Evolutionary conservation across 352 stramenopile species (phyloP).

Genomic region (Phytopythium cucurbitacearum): DNA sequence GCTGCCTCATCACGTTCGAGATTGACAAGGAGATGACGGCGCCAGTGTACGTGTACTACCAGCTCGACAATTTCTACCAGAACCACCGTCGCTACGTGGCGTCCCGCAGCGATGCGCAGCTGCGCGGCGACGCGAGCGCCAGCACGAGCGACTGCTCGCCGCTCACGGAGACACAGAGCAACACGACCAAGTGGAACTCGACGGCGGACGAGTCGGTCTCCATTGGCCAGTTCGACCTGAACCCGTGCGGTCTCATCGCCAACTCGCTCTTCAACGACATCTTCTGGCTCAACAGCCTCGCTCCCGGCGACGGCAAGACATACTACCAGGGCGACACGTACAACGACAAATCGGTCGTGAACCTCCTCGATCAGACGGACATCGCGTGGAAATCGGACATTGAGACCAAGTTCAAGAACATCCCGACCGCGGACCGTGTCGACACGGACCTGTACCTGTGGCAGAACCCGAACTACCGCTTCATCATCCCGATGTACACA

Average conservation of each 20-base stretch:
- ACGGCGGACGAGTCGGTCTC: slow-evolving; percentile 31
- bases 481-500: slow-evolving; percentile 68
- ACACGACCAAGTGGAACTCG: slow-evolving; percentile 72
- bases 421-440: slow-evolving; percentile 35
- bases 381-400: slow-evolving; percentile 98
- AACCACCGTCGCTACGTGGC: slow-evolving; percentile 96
- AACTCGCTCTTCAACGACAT: slow-evolving; percentile 99
- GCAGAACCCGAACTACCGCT: slow-evolving; percentile 81
- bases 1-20: slow-evolving; percentile 83
- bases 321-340: slow-evolving; percentile 74
- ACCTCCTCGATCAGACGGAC: slow-evolving; percentile 90
- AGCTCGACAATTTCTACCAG: slow-evolving; percentile 99
- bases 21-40: slow-evolving; percentile 93
- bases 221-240: slow-evolving; percentile 68
- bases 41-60: slow-evolving; percentile 98
- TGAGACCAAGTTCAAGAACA: slow-evolving; percentile 96
- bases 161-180: slow-evolving; percentile 36
- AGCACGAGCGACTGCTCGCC: slow-evolving; percentile 82
- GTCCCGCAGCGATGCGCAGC: slow-evolving; percentile 88
- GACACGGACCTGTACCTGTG: slow-evolving; percentile 65
- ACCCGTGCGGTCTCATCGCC: slow-evolving; percentile 98
- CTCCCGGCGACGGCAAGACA: slow-evolving; percentile 18
- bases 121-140: slow-evolving; percentile 62
- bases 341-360: slow-evolving; percentile 49
- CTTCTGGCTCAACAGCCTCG: slow-evolving; percentile 83